Evolutionary conservation across 78 protist genomes (phyloP), one percentile per base, ranked within the genome.

Genomic region (Chrysochromulina parva): DNA sequence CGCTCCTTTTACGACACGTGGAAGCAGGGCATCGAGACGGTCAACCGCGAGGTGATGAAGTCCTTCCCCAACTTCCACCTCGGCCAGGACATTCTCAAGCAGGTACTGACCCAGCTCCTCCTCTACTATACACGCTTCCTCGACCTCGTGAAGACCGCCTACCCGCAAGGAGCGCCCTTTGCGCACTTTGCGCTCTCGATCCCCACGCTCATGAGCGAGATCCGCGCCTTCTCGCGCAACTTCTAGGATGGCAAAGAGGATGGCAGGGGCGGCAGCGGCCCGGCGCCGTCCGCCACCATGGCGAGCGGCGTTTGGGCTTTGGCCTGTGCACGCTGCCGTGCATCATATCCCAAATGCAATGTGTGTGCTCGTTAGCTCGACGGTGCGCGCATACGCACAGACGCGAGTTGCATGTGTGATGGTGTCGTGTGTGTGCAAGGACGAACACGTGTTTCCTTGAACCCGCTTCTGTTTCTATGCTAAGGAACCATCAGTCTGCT

Each of bases 101-200:
- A 88, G 66, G 67, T 53, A 52, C 65, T 88, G 26, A 88, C 90
- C 6, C 90, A 88, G 50, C 60, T 88, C 17, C 26, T 88, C 16
- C 84, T 88, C 58, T 67, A 67, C 84, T 69, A 88, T 71, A 88
- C 90, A 22, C 90, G 90, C 65, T 88, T 88, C 90, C 60, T 52
- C 84, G 82, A 88, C n/a, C 6, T 88, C 38, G 84, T 88, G 38
- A 52, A 69, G 58, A 3, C 66, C 9, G 11, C 50, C 48, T 60
- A 5, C 74, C 60, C 60, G 57, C 3, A 60, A 17, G 86, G 86
- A 2, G 28, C 59, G 19, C 76, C 89, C 50, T 85, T 85, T 47
- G 58, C 62, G 62, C 65, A 14, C 14, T 53, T 57, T 67, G 57
- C 57, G 17, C 13, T 82, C 48, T 54, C 88, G 19, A 82, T 82